These are phyloP conservation scores for Xylaria sp. DNA, from an alignment of 2,329 filamentous ascomycete species.

Conservation along the genomic window DNA sequence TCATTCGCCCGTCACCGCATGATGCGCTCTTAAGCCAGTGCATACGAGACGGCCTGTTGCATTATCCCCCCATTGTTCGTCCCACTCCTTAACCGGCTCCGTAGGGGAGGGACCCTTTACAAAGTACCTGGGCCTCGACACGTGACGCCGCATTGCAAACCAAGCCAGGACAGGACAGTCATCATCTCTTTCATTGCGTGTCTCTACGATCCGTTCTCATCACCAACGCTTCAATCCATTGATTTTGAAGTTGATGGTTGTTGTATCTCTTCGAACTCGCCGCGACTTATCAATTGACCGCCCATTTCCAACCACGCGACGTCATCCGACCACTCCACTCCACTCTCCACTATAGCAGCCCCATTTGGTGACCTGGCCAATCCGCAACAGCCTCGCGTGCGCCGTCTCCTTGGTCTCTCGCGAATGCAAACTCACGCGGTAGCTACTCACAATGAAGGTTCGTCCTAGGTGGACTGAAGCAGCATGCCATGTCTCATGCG, in stretches of 20 bases:
- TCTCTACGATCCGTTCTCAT: not conserved
- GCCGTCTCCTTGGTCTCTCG: not conserved
- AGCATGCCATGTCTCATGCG: not conserved
- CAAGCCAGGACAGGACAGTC: slow-evolving; percentile 6
- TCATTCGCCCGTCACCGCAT: slow-evolving; percentile 17
- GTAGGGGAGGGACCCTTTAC: slow-evolving; percentile 27
- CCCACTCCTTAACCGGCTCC: slow-evolving; percentile 22
- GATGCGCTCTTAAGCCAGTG: slow-evolving; percentile 34
- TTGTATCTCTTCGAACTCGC: not conserved
- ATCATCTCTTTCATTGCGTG: slow-evolving; percentile 1
- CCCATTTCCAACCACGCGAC: slow-evolving; percentile 22
- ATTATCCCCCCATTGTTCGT: slow-evolving; percentile 38
- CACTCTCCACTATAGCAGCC: slow-evolving; percentile 18
- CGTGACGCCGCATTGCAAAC: not conserved
- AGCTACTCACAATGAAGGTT: slow-evolving; percentile 39
- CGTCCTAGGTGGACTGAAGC: slow-evolving; percentile 9
- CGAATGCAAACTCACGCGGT: not conserved
- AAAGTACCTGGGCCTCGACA: not conserved
- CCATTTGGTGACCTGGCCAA: slow-evolving; percentile 9
- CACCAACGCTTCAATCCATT: not conserved
- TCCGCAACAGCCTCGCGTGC: not conserved
- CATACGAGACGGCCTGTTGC: slow-evolving; percentile 37
- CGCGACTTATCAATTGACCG: slow-evolving; percentile 10
- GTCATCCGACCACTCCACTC: slow-evolving; percentile 29
- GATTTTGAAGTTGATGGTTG: not conserved